Conservation (phyloP, 345 rosid species). For the Eucalyptus pumila region DNA sequence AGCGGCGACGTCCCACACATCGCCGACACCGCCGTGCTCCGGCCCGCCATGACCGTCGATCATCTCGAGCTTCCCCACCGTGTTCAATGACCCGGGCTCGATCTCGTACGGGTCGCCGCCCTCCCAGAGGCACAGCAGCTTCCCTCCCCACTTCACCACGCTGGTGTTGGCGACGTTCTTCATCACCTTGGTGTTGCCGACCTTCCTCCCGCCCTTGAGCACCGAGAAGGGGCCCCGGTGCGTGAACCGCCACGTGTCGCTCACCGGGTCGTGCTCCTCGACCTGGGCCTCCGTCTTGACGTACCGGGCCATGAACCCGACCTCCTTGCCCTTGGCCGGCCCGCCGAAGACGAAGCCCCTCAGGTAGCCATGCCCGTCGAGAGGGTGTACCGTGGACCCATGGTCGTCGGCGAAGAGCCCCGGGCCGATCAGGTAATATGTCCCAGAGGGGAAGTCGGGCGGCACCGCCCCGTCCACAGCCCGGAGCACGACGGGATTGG, state of each 20-base stretch:
- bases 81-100: constrained; percentile 56
- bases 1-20: constrained; percentile 50
- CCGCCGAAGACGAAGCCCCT: constrained; percentile 58
- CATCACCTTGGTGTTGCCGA: constrained; percentile 89
- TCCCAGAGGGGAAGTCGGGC: constrained; percentile 63
- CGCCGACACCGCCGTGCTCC: neutral
- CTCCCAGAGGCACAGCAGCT: constrained; percentile 82
- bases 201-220: constrained; percentile 47
- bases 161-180: constrained; percentile 92
- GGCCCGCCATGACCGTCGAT: constrained; percentile 14
- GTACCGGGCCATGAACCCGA: constrained; percentile 67
- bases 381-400: constrained; percentile 86
- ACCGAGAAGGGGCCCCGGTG: constrained; percentile 86
- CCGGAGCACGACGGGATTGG: constrained; percentile 25
- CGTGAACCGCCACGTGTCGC: constrained; percentile 74
- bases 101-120: constrained; percentile 91
- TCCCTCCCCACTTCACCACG: constrained; percentile 68
- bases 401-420: constrained; percentile 79
- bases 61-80: constrained; percentile 39
- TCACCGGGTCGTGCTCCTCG: constrained; percentile 62
- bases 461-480: constrained; percentile 54
- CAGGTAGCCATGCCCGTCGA: constrained; percentile 88
- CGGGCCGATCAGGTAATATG: constrained; percentile 78
- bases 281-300: constrained; percentile 73
- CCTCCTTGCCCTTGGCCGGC: constrained; percentile 1